Evolutionary conservation across 805 yeast genomes (phyloP).

Genomic region (Kodamaea hsintzibuensis): DNA sequence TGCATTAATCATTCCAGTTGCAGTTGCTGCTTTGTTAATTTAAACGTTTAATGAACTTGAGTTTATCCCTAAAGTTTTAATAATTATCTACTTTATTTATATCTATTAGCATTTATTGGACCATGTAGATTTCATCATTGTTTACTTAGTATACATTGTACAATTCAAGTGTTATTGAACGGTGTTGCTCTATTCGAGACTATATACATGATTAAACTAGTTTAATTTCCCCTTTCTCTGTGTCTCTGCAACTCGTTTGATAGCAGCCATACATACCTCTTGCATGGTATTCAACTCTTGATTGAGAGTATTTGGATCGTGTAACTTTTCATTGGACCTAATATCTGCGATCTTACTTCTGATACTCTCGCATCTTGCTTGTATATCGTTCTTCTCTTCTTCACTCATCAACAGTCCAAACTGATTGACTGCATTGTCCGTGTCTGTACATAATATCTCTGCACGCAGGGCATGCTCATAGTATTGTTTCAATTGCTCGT

Average conservation of each 20-base stretch:
- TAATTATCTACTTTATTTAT: no score
- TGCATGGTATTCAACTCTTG: slow-evolving; percentile 41
- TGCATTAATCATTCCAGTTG: neutral
- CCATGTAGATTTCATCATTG: no score
- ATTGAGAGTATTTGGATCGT: slow-evolving; percentile 33
- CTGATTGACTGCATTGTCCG: slow-evolving; percentile 81
- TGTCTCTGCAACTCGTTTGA: slow-evolving; percentile 39
- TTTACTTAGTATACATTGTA: no score
- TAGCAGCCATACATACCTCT: slow-evolving; percentile 37
- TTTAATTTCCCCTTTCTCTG: slow-evolving; percentile 20
- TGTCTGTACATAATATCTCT: slow-evolving; percentile 79
- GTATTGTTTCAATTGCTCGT: slow-evolving; percentile 57
- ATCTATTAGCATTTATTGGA: no score
- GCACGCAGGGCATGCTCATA: slow-evolving; percentile 77
- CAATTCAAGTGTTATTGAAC: no score
- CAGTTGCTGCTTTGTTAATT: neutral
- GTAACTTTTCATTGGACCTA: slow-evolving; percentile 29
- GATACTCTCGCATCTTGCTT: slow-evolving; percentile 19
- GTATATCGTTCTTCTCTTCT: slow-evolving; percentile 46
- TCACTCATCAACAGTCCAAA: slow-evolving; percentile 51
- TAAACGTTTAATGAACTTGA: neutral
- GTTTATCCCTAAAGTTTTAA: no score
- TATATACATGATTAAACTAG: neutral
- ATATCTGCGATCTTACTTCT: slow-evolving; percentile 34
- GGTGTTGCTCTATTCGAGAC: neutral